Conservation (phyloP, 129 eudicot genomes). For the Deinandra increscens region DNA sequence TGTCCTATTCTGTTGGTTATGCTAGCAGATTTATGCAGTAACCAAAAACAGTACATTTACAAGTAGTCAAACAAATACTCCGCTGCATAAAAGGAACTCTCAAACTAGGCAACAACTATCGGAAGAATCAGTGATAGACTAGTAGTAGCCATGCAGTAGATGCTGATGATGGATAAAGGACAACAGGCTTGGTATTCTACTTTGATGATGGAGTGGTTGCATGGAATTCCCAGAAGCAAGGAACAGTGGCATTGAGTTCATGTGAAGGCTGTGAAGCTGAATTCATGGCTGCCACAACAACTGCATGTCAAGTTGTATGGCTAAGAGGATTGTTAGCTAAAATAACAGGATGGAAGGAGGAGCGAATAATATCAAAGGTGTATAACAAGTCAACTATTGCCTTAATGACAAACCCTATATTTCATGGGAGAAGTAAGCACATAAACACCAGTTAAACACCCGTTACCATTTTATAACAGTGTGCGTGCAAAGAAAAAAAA, state of each 20-base stretch:
- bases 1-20: no score
- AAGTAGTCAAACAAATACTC: no score
- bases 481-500: background rate
- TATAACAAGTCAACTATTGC: no score
- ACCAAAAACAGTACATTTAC: no score
- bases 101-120: no score
- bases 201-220: background rate
- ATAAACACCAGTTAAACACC: no score
- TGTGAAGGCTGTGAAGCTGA: background rate
- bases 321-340: background rate
- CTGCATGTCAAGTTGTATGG: background rate
- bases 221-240: background rate
- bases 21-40: no score
- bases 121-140: no score
- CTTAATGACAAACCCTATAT: background rate
- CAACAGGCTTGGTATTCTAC: background rate
- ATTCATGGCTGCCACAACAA: background rate
- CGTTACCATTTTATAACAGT: background rate
- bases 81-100: no score
- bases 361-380: background rate
- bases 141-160: no score
- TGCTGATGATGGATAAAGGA: no score
- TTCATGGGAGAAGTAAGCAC: background rate
- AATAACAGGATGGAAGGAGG: background rate
- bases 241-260: background rate